A percentile compares a stretch with the other conserved stretches of the same genome.
Evolutionary conservation across 768 basidiomycete species (phyloP).

Genomic region (Mycena rosella): DNA sequence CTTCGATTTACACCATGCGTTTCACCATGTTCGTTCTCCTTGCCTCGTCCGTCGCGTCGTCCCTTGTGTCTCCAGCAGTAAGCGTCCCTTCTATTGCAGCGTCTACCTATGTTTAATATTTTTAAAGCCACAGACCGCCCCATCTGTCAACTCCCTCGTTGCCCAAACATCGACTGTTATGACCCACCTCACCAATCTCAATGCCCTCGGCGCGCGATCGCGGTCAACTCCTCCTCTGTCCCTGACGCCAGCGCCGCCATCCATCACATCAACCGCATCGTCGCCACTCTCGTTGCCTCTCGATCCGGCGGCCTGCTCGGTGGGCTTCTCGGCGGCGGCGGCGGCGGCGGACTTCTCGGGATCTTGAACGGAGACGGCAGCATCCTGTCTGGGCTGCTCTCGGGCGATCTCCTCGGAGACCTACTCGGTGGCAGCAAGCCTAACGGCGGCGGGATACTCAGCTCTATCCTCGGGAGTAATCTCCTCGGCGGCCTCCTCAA

Average conservation of each 20-base stretch:
- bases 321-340: background rate
- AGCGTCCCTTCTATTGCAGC: background rate
- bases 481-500: background rate
- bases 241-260: background rate
- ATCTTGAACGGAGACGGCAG: no score
- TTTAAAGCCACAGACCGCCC: conserved; percentile 7
- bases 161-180: background rate
- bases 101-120: background rate
- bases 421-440: conserved; percentile 1
- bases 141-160: conserved; percentile 10
- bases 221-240: conserved; percentile 2
- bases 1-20: conserved; percentile 10
- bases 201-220: conserved; percentile 13
- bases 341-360: no score
- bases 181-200: conserved; percentile 6
- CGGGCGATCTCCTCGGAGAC: conserved; percentile 1
- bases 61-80: conserved; percentile 20
- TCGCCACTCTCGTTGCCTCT: conserved; percentile 11
- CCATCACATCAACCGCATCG: conserved; percentile 3
- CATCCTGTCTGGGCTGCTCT: no score
- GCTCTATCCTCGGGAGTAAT: background rate
- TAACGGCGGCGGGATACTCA: conserved; percentile 4
- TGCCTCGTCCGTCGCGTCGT: conserved; percentile 22
- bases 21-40: conserved; percentile 28
- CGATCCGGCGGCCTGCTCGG: conserved; percentile 13